Evolutionary conservation across 305 asterid genomes (phyloP).

Genomic region (Solanum hybrid): DNA sequence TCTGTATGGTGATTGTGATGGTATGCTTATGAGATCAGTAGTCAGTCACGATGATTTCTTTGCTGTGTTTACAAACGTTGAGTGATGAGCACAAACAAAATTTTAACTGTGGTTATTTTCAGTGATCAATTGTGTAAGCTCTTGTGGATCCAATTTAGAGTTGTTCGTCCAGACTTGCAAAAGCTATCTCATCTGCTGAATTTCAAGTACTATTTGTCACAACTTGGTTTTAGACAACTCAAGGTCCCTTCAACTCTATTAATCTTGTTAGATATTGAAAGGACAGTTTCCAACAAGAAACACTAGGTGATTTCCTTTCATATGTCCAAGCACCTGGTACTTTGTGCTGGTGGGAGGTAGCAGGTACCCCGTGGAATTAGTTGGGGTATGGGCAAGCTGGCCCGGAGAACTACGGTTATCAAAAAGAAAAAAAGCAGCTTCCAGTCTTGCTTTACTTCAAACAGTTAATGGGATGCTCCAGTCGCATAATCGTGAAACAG

Average conservation of each 20-base stretch:
- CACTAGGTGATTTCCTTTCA: background rate
- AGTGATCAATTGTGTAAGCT: background rate
- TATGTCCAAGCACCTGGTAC: background rate
- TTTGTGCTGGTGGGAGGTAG: background rate
- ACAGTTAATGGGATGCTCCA: background rate
- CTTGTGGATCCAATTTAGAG: background rate
- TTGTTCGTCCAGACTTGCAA: background rate
- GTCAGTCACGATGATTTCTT: background rate
- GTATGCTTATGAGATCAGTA: background rate
- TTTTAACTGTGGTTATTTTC: background rate
- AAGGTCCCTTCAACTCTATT: background rate
- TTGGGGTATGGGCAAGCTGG: background rate
- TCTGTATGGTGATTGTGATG: background rate
- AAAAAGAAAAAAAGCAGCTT: background rate
- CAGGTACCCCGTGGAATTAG: background rate
- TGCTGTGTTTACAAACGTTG: background rate
- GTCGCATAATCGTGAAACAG: background rate
- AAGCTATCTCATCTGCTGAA: background rate
- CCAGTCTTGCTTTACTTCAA: background rate
- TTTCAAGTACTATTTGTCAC: background rate
- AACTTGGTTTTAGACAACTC: background rate
- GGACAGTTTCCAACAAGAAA: background rate
- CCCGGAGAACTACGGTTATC: background rate
- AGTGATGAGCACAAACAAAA: background rate
- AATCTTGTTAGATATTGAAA: background rate